Conservation (phyloP, 2,329 filamentous ascomycete species). For the Dryadomyces quercivorus region DNA sequence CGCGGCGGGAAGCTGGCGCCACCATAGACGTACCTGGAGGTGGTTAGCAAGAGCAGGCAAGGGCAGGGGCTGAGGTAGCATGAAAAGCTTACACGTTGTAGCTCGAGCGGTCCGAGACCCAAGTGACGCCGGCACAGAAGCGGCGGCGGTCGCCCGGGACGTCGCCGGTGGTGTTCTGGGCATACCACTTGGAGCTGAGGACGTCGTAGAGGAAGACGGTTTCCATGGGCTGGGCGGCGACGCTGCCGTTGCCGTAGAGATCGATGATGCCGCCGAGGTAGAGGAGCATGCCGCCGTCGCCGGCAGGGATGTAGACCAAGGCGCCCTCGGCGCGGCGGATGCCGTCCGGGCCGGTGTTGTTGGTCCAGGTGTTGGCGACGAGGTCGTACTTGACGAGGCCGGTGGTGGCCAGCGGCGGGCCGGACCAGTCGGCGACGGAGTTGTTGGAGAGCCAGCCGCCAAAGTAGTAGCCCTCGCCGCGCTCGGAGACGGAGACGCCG, state of each 20-base stretch:
- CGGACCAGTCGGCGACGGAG: conserved; percentile 38
- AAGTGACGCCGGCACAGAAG: conserved; percentile 50
- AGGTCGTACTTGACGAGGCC: conserved; percentile 46
- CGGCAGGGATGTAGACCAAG: conserved; percentile 47
- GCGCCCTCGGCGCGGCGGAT: conserved; percentile 44
- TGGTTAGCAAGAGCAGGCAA: background rate
- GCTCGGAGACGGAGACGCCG: conserved; percentile 38
- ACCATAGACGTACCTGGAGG: conserved; percentile 47
- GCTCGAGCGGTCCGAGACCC: conserved; percentile 45
- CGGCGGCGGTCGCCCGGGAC: conserved; percentile 39
- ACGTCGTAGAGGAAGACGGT: conserved; percentile 50
- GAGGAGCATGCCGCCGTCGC: conserved; percentile 45
- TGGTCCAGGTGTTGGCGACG: conserved; percentile 36
- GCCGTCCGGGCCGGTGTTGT: conserved; percentile 40
- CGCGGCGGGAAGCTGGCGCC: conserved; percentile 35
- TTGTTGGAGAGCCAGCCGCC: conserved; percentile 49
- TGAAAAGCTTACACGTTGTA: conserved; percentile 45
- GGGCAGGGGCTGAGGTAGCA: background rate
- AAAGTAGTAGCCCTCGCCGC: conserved; percentile 47
- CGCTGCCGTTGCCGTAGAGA: conserved; percentile 31
- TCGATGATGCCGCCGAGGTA: conserved; percentile 50
- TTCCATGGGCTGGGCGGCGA: conserved; percentile 31
- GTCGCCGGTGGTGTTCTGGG: conserved; percentile 40
- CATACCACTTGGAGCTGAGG: conserved; percentile 46
- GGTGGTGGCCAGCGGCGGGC: conserved; percentile 32